Percentiles rank a stretch among this genome's conserved stretches.
Evolutionary conservation across 345 rosid species (phyloP).

Genomic region (Conringia planisiliqua): DNA sequence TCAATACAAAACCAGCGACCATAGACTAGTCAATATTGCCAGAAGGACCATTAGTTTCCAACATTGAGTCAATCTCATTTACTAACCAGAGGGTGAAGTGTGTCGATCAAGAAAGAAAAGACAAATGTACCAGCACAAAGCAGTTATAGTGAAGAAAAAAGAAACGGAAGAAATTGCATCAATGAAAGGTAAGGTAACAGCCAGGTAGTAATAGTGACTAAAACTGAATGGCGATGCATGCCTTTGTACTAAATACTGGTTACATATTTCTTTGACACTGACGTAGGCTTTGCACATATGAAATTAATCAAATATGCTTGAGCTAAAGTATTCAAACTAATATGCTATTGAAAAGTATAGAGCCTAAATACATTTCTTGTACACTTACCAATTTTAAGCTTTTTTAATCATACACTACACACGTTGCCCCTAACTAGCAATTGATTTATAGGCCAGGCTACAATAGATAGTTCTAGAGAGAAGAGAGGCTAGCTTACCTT

Average conservation of each 20-base stretch:
- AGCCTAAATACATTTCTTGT: not conserved
- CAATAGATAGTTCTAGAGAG: conserved; percentile 1
- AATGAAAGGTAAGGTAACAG: not conserved
- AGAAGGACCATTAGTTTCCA: not conserved
- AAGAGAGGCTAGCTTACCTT: conserved; percentile 51
- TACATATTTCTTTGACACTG: not conserved
- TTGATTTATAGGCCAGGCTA: not conserved
- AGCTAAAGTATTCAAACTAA: not conserved
- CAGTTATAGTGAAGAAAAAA: not conserved
- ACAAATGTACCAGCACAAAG: conserved; percentile 4
- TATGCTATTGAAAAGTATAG: not conserved
- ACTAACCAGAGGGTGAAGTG: not conserved
- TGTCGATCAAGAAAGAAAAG: not conserved
- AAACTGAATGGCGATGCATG: not conserved
- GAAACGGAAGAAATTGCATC: not conserved
- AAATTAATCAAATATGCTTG: not conserved
- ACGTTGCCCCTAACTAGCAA: not conserved
- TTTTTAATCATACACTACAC: not conserved
- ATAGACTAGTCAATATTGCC: conserved; percentile 10
- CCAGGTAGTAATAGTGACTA: not conserved
- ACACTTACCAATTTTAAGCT: not conserved
- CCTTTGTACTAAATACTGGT: not conserved
- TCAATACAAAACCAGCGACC: not conserved
- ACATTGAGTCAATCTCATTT: not conserved
- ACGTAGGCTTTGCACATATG: not conserved